Evolutionary conservation across 345 rosid species (phyloP), one percentile per base, ranked within the genome.

Genomic region (Corchorus olitorius): DNA sequence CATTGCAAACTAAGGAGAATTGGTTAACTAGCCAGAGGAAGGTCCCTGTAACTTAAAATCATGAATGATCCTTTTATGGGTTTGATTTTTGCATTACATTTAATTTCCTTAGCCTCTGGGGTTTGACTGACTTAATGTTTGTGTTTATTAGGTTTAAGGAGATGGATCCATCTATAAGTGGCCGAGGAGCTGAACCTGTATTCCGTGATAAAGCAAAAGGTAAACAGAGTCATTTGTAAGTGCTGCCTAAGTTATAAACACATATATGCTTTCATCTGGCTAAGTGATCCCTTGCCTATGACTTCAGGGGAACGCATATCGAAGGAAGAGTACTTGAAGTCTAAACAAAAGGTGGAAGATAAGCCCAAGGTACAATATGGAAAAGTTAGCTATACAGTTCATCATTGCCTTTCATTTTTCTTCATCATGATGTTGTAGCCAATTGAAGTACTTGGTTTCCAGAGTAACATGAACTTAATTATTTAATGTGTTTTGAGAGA

Each of bases 161-260:
- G 66, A 87, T 93, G 97, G 97, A 92, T 84, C 87, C 97, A 72
- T 81, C 89, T 81, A 11, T 83, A 70, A 96, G 90, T 41, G 97
- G 98, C 52, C 84, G 77, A 75, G 97, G 90, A 78, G 97, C 94
- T 39, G 94, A 88, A 83, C 88, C 94, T 53, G 91, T 96, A 39
- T 93, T 78, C 82, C 99, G 99, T 79, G 98, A 92, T 82, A 95
- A 92, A 84, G 81, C 52, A 65, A 85, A 87, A 91, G 92, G 99
- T 92, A 74, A 78, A 63, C 64, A 39, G 34, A 76, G 68, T 5
- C 53, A 46, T 52, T 50, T 70, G 6, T 72, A 73, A 1, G 48
- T 69, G 43, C 48, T 46, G 33, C 43, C 22, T 70, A 66, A 22
- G 76, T 66, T 76, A 14, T 22, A 82, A 33, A 70, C 17, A 49